Conservation (phyloP, 176 grass and related monocot species). For the Triticum timopheevii region DNA sequence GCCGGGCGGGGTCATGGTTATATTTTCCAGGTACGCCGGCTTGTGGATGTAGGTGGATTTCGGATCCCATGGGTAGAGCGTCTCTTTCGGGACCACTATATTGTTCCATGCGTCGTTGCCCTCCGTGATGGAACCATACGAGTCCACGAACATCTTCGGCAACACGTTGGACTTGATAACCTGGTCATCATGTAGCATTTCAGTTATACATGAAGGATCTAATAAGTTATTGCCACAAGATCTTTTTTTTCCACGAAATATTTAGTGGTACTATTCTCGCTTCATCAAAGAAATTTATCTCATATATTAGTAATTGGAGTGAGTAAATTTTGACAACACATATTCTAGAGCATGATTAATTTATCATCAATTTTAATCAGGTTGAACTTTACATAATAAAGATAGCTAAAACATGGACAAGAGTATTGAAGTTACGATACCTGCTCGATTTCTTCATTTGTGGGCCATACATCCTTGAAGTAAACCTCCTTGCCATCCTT, state of each 20-base stretch:
- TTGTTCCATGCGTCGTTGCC: slow-evolving; percentile 81
- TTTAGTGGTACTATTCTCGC: not conserved
- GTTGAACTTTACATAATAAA: too few relatives aligned
- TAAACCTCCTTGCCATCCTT: slow-evolving; percentile 83
- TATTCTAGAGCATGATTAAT: too few relatives aligned
- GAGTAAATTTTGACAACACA: too few relatives aligned
- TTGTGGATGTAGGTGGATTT: slow-evolving; percentile 90
- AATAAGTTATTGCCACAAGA: not conserved
- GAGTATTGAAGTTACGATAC: slow-evolving; percentile 26
- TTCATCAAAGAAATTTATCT: not conserved
- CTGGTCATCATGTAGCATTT: slow-evolving; percentile 38
- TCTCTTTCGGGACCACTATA: slow-evolving; percentile 52
- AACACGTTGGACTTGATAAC: slow-evolving; percentile 76
- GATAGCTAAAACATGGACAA: too few relatives aligned
- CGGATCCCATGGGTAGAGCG: slow-evolving; percentile 68
- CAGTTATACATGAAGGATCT: not conserved
- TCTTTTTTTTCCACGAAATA: not conserved
- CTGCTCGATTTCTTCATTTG: slow-evolving; percentile 86
- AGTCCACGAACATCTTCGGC: slow-evolving; percentile 79
- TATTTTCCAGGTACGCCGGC: slow-evolving; percentile 73
- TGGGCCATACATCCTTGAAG: slow-evolving; percentile 97
- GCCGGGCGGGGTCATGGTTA: slow-evolving; percentile 78
- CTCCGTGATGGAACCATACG: slow-evolving; percentile 73
- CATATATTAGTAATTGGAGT: too few relatives aligned
- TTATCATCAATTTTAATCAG: too few relatives aligned